A percentile compares a stretch with the other conserved stretches of the same genome.
Conservation (phyloP, 257 asterid genomes). For the Echium plantagineum region DNA sequence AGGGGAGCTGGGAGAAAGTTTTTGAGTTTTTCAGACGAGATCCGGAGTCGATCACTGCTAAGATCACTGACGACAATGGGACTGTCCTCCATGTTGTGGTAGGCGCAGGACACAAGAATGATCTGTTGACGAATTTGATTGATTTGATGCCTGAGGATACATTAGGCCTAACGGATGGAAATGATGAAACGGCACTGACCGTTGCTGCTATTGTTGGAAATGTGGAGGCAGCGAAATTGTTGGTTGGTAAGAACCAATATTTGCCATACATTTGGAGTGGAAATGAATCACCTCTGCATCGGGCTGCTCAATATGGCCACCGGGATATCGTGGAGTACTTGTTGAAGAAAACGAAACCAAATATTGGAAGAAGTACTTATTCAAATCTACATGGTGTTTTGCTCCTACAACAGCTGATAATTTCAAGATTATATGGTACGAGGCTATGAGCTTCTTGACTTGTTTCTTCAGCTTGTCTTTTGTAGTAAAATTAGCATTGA, state of each 20-base stretch:
- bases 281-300: background rate
- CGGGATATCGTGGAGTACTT: background rate
- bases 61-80: background rate
- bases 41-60: background rate
- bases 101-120: background rate
- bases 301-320: background rate
- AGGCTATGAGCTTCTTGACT: too few species aligned
- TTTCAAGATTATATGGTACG: background rate
- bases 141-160: background rate
- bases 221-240: background rate
- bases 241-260: background rate
- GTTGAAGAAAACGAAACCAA: background rate
- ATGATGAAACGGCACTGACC: background rate
- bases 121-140: background rate
- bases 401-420: background rate
- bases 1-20: background rate
- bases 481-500: background rate
- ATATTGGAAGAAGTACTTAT: background rate
- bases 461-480: background rate
- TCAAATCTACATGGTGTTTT: background rate
- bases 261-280: background rate
- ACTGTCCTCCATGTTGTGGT: slow-evolving; percentile 3
- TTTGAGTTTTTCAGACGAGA: background rate
- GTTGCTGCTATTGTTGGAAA: background rate
- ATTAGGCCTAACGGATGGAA: background rate